Conservation (phyloP, 371 early-diverging fungal genomes). For the Batkoa obscura region DNA sequence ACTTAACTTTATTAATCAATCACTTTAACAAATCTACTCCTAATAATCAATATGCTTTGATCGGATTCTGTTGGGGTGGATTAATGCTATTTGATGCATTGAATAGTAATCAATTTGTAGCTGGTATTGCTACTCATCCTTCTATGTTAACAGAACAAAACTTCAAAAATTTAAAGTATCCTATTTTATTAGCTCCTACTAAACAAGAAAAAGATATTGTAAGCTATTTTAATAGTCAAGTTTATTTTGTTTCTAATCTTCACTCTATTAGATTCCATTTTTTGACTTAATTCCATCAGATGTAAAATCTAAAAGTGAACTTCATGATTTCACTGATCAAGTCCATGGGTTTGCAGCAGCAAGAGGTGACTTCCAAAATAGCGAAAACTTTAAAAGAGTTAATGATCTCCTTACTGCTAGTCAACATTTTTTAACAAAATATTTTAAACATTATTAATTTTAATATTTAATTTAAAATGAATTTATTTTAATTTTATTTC, state of each 20-base stretch:
- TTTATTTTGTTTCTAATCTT: neutral
- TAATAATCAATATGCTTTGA: neutral
- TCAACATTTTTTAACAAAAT: no score
- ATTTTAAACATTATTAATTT: no score
- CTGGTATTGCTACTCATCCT: constrained; percentile 38
- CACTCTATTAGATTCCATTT: neutral
- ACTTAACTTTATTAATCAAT: no score
- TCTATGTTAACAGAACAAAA: constrained; percentile 26
- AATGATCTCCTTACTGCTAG: no score
- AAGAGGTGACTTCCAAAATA: constrained; percentile 33
- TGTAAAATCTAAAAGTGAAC: constrained; percentile 22
- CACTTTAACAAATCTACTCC: no score
- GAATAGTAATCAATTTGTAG: constrained; percentile 9
- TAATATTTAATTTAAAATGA: no score
- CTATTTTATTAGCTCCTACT: constrained; percentile 35
- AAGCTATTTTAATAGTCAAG: no score
- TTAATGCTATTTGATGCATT: neutral
- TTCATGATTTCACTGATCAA: constrained; percentile 41
- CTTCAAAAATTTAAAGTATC: constrained; percentile 27
- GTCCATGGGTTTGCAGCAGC: constrained; percentile 50
- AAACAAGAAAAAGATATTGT: constrained; percentile 39
- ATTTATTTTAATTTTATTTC: no score
- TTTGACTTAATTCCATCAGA: constrained; percentile 10
- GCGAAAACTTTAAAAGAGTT: constrained; percentile 22
- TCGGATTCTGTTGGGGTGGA: constrained; percentile 8